phyloP scores from a whole-genome alignment of 148 eudicot genomes.

The Persicaria maculosa region DNA sequence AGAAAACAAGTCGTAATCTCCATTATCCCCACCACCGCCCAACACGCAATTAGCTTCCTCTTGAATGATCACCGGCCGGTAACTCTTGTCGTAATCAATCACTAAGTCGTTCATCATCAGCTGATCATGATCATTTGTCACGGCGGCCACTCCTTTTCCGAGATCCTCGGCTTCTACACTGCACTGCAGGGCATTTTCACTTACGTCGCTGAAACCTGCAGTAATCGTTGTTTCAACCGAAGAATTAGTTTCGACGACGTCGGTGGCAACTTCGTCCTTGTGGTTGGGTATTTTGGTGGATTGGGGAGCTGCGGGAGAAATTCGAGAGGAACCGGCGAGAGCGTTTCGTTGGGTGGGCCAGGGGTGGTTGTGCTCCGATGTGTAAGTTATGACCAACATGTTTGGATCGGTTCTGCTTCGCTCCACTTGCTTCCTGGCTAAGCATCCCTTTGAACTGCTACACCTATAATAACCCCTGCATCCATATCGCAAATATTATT shows the following conservation, averaged over 20 bases:
- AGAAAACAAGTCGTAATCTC: constrained; percentile 42
- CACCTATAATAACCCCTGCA: constrained; percentile 89
- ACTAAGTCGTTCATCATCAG: constrained; percentile 3
- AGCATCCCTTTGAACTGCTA: constrained; percentile 92
- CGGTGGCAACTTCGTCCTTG: constrained; percentile 17
- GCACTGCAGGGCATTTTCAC: too few species aligned
- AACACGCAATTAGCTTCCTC: not conserved
- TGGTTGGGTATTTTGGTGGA: constrained; percentile 14
- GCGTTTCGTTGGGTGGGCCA: constrained; percentile 95
- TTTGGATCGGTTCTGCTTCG: constrained; percentile 85
- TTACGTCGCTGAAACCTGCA: not conserved
- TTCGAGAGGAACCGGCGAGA: constrained; percentile 69
- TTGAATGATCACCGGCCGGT: constrained; percentile 28
- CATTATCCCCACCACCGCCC: not conserved
- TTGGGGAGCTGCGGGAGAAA: constrained; percentile 22
- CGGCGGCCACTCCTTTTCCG: not conserved
- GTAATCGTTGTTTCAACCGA: not conserved
- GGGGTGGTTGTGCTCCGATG: constrained; percentile 91
- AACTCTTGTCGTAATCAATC: constrained; percentile 19
- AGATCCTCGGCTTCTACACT: not conserved
- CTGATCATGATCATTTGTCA: not conserved
- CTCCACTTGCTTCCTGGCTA: constrained; percentile 89
- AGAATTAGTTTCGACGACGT: not conserved
- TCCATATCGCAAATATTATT: too few species aligned
- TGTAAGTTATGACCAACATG: constrained; percentile 88